Evolutionary conservation across 129 eudicot species (phyloP), one percentile per base, ranked within the genome.

Genomic region (Escallonia herrerae): DNA sequence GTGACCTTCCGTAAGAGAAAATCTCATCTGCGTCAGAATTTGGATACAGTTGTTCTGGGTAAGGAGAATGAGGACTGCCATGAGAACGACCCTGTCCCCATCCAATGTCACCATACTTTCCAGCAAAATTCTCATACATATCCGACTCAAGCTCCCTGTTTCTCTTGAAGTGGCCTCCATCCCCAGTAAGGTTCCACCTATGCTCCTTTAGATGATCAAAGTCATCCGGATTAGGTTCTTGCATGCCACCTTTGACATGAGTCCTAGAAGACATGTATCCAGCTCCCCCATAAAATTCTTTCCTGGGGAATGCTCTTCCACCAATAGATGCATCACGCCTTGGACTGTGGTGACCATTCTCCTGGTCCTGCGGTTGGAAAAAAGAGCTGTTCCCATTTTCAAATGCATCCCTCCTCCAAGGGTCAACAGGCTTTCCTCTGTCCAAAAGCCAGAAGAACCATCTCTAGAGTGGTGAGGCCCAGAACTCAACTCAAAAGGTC

Each of bases 351-450:
- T 81, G 89, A 48, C 81, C 85, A 58, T 67, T 88, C 47, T 83
- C 89, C 47, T 80, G 91, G 22, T 83, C 89, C n/a, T 63, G 65
- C 10, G 43, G 66, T 50, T 76, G 68, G 58, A 78, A 81, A 38
- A 87, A 85, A 41, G 84, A 78, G 60, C 56, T 76, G 69, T 72
- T 84, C 72, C 79, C 87, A 73, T 73, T 80, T 52, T 85, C 97
- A 76, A 79, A 77, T 43, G 74, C 74, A 66, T 85, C 95, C 56
- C 90, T 77, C 79, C 80, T 89, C 96, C 96, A 93, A 42, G 96
- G 77, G 70, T 78, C 83, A 58, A 75, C 79, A 69, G 83, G 44
- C 53, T 86, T 89, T 61, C 78, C 89, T 62, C 89, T 65, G 44
- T 87, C 96, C 61, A 40, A 58, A 81, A 70, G 56, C 81, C 74